These are phyloP conservation scores for Colletotrichum sp. DNA, from an alignment of 2,329 filamentous ascomycete genomes.

Conservation along the genomic window DNA sequence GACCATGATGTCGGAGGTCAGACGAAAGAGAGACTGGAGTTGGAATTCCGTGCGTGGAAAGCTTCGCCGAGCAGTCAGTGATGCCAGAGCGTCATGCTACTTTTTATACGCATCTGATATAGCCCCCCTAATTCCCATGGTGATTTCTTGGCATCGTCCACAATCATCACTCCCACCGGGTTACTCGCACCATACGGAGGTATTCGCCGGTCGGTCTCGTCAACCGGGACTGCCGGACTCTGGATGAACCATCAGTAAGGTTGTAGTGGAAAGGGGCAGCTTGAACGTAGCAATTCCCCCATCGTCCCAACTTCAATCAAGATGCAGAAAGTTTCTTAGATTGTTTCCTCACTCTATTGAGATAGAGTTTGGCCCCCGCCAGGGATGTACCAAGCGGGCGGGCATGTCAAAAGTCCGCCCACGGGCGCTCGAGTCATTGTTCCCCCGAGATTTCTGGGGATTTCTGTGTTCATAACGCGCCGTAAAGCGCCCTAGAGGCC, in stretches of 20 bases:
- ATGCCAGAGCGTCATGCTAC: background rate
- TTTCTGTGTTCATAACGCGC: background rate
- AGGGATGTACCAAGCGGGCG: background rate
- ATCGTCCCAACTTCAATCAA: background rate
- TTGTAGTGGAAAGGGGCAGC: background rate
- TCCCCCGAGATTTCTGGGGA: background rate
- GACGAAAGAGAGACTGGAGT: slow-evolving; percentile 1
- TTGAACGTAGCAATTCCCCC: background rate
- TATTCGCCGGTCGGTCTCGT: background rate
- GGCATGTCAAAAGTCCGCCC: background rate
- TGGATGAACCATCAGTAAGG: background rate
- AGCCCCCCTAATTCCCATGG: background rate
- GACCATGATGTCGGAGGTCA: background rate
- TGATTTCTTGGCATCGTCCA: background rate
- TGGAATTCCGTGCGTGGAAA: background rate
- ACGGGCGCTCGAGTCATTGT: background rate
- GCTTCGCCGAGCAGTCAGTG: background rate
- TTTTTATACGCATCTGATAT: background rate
- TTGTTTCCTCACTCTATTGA: background rate
- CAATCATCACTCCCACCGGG: background rate
- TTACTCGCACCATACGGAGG: background rate
- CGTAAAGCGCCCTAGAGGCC: background rate
- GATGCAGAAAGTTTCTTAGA: slow-evolving; percentile 1
- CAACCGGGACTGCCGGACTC: background rate
- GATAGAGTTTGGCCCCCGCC: background rate